These are phyloP conservation scores for Zygnema cylindricum DNA, from an alignment of 139 green algal species.

Conservation along the genomic window DNA sequence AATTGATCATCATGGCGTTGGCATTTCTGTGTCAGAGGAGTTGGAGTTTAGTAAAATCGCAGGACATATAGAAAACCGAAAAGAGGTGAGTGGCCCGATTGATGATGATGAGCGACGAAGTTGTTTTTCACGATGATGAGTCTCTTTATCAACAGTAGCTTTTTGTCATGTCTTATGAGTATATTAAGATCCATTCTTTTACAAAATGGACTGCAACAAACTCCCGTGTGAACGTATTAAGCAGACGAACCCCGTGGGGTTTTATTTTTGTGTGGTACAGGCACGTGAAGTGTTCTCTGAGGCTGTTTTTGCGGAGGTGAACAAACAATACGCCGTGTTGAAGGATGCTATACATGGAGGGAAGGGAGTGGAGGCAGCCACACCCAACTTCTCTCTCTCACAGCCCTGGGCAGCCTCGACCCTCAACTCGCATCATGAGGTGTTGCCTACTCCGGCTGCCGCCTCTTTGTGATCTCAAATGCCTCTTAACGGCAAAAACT, in stretches of 20 bases:
- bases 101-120: background rate
- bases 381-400: background rate
- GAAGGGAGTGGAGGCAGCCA: conserved; percentile 1
- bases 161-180: too few species aligned
- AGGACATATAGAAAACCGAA: conserved; percentile 9
- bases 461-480: background rate
- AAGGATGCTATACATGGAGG: conserved; percentile 31
- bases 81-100: conserved; percentile 10
- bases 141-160: too few species aligned
- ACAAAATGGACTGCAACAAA: too few species aligned
- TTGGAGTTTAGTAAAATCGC: conserved; percentile 42
- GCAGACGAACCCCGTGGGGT: too few species aligned
- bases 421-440: background rate
- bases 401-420: conserved; percentile 1
- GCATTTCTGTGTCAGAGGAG: conserved; percentile 50
- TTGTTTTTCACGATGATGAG: too few species aligned
- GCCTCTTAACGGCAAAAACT: too few species aligned
- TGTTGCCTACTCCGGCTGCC: background rate
- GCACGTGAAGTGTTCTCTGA: conserved; percentile 29
- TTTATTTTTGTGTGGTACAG: too few species aligned
- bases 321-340: conserved; percentile 31
- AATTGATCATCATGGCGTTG: conserved; percentile 70
- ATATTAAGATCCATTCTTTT: too few species aligned
- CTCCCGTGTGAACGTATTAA: too few species aligned
- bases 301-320: conserved; percentile 25